phyloP scores from a whole-genome alignment of 1,284 basidiomycete species.

The Boletus semigastroideus region DNA sequence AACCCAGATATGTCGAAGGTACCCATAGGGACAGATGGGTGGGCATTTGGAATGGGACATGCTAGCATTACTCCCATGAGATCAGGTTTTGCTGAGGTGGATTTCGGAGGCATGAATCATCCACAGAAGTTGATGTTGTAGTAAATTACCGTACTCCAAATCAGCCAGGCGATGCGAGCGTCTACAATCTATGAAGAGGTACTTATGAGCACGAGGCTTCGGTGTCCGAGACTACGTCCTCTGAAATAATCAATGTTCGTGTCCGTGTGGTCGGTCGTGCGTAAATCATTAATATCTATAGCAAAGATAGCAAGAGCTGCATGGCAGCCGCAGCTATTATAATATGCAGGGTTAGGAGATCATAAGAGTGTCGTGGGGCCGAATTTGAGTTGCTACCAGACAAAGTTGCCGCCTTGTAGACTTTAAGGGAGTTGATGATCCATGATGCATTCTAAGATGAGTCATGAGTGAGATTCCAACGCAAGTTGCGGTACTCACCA shows the following conservation, averaged over 20 bases:
- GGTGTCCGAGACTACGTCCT: constrained; percentile 8
- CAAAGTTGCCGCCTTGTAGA: constrained; percentile 48
- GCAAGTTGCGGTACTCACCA: constrained; percentile 39
- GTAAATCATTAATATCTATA: constrained; percentile 9
- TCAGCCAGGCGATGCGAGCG: too few species aligned
- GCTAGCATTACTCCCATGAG: constrained; percentile 75
- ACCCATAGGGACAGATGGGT: constrained; percentile 79
- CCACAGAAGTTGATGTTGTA: constrained; percentile 56
- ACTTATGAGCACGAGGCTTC: neutral
- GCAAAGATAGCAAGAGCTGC: constrained; percentile 15
- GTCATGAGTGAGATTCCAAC: neutral
- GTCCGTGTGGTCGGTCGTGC: constrained; percentile 4
- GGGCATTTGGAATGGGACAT: constrained; percentile 68
- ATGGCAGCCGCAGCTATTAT: constrained; percentile 4
- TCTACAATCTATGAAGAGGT: neutral
- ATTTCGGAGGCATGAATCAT: constrained; percentile 18
- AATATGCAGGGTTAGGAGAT: constrained; percentile 7
- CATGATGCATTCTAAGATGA: constrained; percentile 54
- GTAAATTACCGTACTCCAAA: neutral
- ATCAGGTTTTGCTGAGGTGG: constrained; percentile 70
- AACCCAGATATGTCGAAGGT: constrained; percentile 56
- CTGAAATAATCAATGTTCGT: constrained; percentile 9
- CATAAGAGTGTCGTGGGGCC: neutral
- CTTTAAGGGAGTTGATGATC: constrained; percentile 56
- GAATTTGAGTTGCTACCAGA: constrained; percentile 29